Conservation (phyloP, 2,329 filamentous ascomycete species). For the Fusarium solani-melongenae region DNA sequence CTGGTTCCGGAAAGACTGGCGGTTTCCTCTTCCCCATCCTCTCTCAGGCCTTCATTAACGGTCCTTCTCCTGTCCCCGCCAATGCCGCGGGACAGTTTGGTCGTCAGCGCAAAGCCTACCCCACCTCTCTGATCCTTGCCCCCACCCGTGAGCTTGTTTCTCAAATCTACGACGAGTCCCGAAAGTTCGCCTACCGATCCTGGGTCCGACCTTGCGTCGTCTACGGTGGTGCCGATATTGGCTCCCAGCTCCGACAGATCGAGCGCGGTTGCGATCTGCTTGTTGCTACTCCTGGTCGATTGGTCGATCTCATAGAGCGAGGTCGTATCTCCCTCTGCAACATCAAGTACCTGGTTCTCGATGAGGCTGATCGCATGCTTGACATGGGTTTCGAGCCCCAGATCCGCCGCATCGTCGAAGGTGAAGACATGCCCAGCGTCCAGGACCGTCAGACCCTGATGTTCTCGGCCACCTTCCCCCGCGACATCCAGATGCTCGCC, state of each 20-base stretch:
- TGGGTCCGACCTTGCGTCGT: constrained; percentile 99
- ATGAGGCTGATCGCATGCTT: constrained; percentile 99
- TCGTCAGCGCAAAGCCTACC: constrained; percentile 97
- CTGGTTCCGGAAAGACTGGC: constrained; percentile 99
- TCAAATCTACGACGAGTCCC: constrained; percentile 96
- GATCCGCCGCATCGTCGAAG: constrained; percentile 97
- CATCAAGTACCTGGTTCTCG: constrained; percentile 99
- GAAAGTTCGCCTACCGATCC: constrained; percentile 98
- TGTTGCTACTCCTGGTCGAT: constrained; percentile 95
- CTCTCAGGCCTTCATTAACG: constrained; percentile 94
- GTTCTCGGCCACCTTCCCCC: constrained; percentile 99
- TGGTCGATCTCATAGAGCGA: constrained; percentile 98
- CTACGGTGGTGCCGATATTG: constrained; percentile 98
- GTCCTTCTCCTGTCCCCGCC: constrained; percentile 77
- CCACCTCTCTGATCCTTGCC: constrained; percentile 93
- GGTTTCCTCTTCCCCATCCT: constrained; percentile 99
- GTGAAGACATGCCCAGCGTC: constrained; percentile 94
- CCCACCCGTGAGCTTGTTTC: constrained; percentile 98
- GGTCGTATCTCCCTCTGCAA: constrained; percentile 96
- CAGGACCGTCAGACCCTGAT: constrained; percentile 95
- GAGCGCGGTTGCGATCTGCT: constrained; percentile 97
- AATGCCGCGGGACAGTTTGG: constrained; percentile 78
- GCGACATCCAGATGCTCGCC: constrained; percentile 98
- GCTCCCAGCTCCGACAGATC: constrained; percentile 96
- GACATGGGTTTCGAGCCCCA: constrained; percentile 99